Base-by-base conservation (phyloP, 2,329 filamentous ascomycete species). In the Neofusicoccum cordaticola region DNA sequence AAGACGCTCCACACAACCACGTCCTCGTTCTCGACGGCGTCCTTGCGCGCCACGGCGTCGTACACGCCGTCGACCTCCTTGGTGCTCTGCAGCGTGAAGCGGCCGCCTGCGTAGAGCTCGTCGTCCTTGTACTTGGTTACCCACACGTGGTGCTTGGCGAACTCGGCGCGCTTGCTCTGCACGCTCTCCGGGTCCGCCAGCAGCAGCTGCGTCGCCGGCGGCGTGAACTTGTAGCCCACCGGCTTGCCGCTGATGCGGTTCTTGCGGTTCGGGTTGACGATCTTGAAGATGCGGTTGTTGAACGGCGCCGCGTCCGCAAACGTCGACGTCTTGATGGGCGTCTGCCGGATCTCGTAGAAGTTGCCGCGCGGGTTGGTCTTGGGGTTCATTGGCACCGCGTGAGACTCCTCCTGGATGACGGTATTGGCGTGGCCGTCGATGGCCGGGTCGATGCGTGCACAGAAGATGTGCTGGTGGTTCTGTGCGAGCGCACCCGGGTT, bases 391-490 rank as follows among this genome's bases (percentile, higher is more conserved):
- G 81, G 80, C 1, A 83, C 77, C 0, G 82, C 73, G 41, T 82
- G 78, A 0, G 83, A 83, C 71, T 87, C 85, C 70, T 86, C 84
- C 58, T 82, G 76, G 7, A 85, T 73, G 5, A 88, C 74, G 0
- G 81, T 82, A 67, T 87, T 88, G 2, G 79, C 70, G 70, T 83
- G 78, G 22, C 82, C 77, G 67, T 89, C 87, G 44, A 90, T 82
- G 8, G 85, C 85, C 0, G 88, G 87, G 68, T 91, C 88, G 56
- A 91, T 84, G 1, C 88, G 82, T 47, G 87, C 75, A 27, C 81
- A 83, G 72, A 91, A 90, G 48, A 91, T 81, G 75, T 91, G 89
- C 72, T 91, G 89, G 68, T 91, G 88, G 73, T 90, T 87, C 66
- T 87, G 86, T 0, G 88, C 89, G 1, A 91, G 77, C 0, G 88